Percentiles rank a stretch among this genome's conserved stretches.
phyloP scores from a whole-genome alignment of 108 stramenopile species.

The Hondaea fermentalgiana region DNA sequence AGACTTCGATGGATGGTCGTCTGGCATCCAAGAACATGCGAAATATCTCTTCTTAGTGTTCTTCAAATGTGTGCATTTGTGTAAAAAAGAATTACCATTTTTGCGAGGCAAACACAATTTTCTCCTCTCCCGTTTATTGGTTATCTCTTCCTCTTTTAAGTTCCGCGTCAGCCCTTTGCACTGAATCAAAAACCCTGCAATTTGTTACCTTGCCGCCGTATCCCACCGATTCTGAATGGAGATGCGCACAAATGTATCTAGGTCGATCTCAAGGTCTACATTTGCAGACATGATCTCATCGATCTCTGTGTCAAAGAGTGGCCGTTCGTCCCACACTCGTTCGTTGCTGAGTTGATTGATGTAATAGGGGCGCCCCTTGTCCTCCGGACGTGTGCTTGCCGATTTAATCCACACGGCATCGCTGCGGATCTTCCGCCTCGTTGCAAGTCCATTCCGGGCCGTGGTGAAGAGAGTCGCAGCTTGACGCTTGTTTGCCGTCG shows the following conservation, averaged over 20 bases:
- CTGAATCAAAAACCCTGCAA: no score
- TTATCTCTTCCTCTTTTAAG: no score
- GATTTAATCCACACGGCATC: neutral
- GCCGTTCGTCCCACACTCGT: neutral
- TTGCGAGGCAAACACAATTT: no score
- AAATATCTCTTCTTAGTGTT: no score
- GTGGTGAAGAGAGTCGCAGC: neutral
- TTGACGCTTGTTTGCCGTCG: neutral
- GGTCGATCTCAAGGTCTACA: neutral
- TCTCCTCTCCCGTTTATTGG: no score
- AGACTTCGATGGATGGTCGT: no score
- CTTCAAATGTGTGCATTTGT: no score
- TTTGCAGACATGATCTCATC: neutral
- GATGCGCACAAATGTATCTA: neutral
- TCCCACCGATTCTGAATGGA: neutral
- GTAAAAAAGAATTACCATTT: no score
- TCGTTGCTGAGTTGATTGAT: neutral
- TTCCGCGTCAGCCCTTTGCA: no score
- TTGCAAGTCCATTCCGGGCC: neutral
- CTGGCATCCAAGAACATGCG: no score
- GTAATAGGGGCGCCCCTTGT: neutral
- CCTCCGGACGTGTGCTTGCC: neutral
- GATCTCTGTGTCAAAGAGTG: neutral
- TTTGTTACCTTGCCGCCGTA: neutral
- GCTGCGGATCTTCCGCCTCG: neutral